Evolutionary conservation across 2,329 filamentous ascomycete species (phyloP).

Genomic region (Whalleya microplaca): DNA sequence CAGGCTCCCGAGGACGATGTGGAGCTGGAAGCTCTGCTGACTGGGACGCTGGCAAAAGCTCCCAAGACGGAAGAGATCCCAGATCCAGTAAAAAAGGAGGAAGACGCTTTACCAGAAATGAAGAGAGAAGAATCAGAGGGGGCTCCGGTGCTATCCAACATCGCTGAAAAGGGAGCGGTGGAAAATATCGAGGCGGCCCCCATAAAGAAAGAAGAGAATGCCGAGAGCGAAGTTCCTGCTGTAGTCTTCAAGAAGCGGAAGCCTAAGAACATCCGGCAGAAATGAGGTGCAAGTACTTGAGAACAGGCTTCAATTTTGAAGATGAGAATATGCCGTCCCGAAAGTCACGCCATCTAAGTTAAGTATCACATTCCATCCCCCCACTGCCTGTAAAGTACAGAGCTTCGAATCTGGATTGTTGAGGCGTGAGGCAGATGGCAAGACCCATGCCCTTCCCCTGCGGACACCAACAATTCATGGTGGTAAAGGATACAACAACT

Average conservation of each 20-base stretch:
- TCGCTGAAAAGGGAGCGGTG: conserved; percentile 3
- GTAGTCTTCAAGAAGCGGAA: conserved; percentile 84
- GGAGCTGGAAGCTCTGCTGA: conserved; percentile 67
- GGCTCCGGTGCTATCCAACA: conserved; percentile 13
- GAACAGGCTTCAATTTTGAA: background rate
- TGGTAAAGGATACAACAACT: too few species aligned
- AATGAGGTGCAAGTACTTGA: conserved; percentile 40
- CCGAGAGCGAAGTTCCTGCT: conserved; percentile 40
- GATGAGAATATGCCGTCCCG: background rate
- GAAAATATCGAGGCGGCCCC: conserved; percentile 2
- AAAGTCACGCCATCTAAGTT: too few species aligned
- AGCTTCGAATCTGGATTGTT: background rate
- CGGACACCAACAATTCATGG: background rate
- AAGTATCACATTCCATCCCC: too few species aligned
- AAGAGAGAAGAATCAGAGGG: conserved; percentile 48
- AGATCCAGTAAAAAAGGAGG: conserved; percentile 20
- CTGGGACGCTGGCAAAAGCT: conserved; percentile 37
- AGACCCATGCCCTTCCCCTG: background rate
- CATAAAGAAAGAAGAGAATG: conserved; percentile 38
- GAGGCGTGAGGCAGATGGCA: background rate
- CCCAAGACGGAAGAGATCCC: conserved; percentile 33
- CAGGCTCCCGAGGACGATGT: conserved; percentile 52
- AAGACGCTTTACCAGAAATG: conserved; percentile 35
- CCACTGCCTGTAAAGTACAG: too few species aligned
- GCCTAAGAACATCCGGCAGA: conserved; percentile 65